Evolutionary conservation across 169 alveolate genomes (phyloP).

Genomic region (Neospora caninum): DNA sequence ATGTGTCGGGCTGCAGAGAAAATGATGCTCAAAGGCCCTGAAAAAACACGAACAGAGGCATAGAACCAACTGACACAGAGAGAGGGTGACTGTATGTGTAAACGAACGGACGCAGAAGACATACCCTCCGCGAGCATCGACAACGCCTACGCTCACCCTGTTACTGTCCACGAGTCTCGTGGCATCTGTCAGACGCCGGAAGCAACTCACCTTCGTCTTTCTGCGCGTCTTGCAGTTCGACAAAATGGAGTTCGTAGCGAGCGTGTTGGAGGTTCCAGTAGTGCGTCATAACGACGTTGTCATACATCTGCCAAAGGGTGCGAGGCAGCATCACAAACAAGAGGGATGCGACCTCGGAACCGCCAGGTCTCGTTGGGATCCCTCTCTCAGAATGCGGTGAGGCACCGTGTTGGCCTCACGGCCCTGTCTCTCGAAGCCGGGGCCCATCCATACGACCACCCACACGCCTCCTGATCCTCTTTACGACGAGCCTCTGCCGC

Average conservation of each 20-base stretch:
- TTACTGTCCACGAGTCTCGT: background rate
- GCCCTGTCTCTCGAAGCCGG: too few relatives aligned
- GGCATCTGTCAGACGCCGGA: background rate
- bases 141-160: background rate
- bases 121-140: background rate
- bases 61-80: background rate
- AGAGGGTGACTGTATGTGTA: too few relatives aligned
- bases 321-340: background rate
- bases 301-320: slow-evolving; percentile 44
- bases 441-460: too few relatives aligned
- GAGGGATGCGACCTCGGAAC: background rate
- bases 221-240: slow-evolving; percentile 40
- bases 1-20: slow-evolving; percentile 37
- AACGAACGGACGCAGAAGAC: background rate
- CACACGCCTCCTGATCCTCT: too few relatives aligned
- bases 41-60: background rate
- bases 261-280: slow-evolving; percentile 49
- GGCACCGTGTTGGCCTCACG: too few relatives aligned
- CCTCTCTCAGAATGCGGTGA: too few relatives aligned
- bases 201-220: slow-evolving; percentile 24
- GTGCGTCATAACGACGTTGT: slow-evolving; percentile 52
- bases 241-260: slow-evolving; percentile 58
- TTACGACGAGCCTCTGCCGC: too few relatives aligned
- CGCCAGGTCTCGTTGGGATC: too few relatives aligned
- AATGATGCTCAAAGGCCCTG: slow-evolving; percentile 61